Percentiles rank a stretch among this genome's conserved stretches.
Conservation (phyloP, 73 alveolate species). For the Paramecium tetraurelia region DNA sequence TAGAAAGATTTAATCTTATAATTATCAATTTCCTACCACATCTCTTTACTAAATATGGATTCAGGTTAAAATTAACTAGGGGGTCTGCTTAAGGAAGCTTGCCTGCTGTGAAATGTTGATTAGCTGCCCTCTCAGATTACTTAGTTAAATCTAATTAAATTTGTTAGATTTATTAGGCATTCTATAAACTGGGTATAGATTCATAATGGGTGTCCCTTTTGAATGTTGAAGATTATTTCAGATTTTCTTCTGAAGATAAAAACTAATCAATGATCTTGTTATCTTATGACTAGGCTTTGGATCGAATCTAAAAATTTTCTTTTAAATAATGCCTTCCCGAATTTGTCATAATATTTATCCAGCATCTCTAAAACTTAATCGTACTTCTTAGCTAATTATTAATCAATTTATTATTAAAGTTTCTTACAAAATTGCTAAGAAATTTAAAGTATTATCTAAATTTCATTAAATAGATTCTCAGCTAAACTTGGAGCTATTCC, state of each 20-base stretch:
- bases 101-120: background rate
- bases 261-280: background rate
- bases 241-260: background rate
- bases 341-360: slow-evolving; percentile 8
- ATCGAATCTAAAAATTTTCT: background rate
- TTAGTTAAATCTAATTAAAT: background rate
- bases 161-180: background rate
- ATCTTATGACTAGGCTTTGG: background rate
- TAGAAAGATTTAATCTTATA: background rate
- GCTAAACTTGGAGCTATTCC: slow-evolving; percentile 31
- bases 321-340: background rate
- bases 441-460: background rate
- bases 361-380: background rate
- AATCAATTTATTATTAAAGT: background rate
- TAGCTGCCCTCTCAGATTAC: background rate
- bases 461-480: slow-evolving; percentile 10
- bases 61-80: slow-evolving; percentile 31
- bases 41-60: background rate
- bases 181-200: background rate
- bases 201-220: background rate
- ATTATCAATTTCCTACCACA: slow-evolving; percentile 16
- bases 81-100: background rate
- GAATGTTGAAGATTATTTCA: background rate
- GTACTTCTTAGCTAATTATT: background rate
- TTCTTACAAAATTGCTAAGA: background rate